These are phyloP conservation scores for Speleostelium caveatum DNA, from an alignment of 78 protist genomes.

Conservation along the genomic window DNA sequence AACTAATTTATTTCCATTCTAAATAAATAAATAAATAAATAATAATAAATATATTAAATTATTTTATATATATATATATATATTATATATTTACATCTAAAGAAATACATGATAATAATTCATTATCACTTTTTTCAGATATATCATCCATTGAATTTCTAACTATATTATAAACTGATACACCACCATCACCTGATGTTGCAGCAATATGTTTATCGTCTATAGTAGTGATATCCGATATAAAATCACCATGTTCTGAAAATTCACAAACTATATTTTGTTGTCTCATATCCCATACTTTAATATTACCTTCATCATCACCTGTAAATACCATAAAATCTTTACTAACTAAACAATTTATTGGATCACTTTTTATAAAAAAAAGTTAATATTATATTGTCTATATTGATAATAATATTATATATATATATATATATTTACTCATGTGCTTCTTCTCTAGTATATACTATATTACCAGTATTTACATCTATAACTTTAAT, in stretches of 20 bases:
- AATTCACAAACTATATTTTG: slow-evolving; percentile 75
- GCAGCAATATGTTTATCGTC: slow-evolving; percentile 60
- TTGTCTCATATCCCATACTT: slow-evolving; percentile 83
- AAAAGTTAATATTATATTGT: background rate
- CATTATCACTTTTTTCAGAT: slow-evolving; percentile 74
- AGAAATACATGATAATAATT: slow-evolving; percentile 52
- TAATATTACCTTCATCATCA: slow-evolving; percentile 80
- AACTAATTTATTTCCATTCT: slow-evolving; percentile 53
- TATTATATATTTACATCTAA: slow-evolving; percentile 19
- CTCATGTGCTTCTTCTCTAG: slow-evolving; percentile 81
- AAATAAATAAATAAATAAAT: background rate
- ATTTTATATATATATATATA: background rate
- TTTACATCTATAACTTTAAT: slow-evolving; percentile 68
- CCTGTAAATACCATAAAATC: slow-evolving; percentile 81
- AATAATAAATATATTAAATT: background rate
- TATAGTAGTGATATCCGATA: slow-evolving; percentile 60
- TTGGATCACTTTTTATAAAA: slow-evolving; percentile 35
- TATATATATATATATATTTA: background rate
- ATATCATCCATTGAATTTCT: slow-evolving; percentile 67
- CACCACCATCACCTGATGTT: slow-evolving; percentile 77
- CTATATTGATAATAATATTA: background rate
- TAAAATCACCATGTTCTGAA: slow-evolving; percentile 76
- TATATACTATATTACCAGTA: slow-evolving; percentile 64
- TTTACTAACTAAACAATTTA: slow-evolving; percentile 60
- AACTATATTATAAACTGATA: slow-evolving; percentile 63